Percentiles rank a stretch among this genome's conserved stretches.
These are phyloP conservation scores for Fragaria iinumae DNA, from an alignment of 306 rosid genomes.

Conservation along the genomic window DNA sequence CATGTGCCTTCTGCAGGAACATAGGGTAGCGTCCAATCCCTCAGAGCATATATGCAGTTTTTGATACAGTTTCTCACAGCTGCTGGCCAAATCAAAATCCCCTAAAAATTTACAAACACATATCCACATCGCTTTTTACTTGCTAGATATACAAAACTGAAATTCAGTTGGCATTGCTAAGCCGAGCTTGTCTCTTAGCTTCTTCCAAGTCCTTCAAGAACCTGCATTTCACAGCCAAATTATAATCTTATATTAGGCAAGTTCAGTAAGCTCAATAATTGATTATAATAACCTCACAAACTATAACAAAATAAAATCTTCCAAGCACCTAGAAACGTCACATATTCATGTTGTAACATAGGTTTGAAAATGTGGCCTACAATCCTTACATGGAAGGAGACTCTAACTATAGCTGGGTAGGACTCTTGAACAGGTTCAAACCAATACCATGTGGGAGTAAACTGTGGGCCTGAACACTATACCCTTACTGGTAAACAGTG, in stretches of 20 bases:
- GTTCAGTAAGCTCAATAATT: slow-evolving; percentile 13
- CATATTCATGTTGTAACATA: neutral
- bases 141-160: slow-evolving; percentile 21
- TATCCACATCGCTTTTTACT: slow-evolving; percentile 25
- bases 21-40: neutral
- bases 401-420: neutral
- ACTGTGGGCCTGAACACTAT: neutral
- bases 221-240: slow-evolving; percentile 45
- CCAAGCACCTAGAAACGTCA: neutral
- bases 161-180: slow-evolving; percentile 53
- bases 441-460: neutral
- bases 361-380: neutral
- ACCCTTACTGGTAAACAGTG: neutral
- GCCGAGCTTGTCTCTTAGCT: slow-evolving; percentile 78
- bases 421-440: neutral
- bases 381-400: neutral
- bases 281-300: slow-evolving; percentile 17
- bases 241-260: slow-evolving; percentile 6
- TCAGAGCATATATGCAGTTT: neutral
- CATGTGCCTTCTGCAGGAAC: neutral
- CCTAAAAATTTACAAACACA: slow-evolving; percentile 19
- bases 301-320: neutral
- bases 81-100: neutral
- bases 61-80: slow-evolving; percentile 1
- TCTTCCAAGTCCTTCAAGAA: slow-evolving; percentile 95